Base-by-base conservation (phyloP, 2,329 filamentous ascomycete species). In the Polychaeton citri region DNA sequence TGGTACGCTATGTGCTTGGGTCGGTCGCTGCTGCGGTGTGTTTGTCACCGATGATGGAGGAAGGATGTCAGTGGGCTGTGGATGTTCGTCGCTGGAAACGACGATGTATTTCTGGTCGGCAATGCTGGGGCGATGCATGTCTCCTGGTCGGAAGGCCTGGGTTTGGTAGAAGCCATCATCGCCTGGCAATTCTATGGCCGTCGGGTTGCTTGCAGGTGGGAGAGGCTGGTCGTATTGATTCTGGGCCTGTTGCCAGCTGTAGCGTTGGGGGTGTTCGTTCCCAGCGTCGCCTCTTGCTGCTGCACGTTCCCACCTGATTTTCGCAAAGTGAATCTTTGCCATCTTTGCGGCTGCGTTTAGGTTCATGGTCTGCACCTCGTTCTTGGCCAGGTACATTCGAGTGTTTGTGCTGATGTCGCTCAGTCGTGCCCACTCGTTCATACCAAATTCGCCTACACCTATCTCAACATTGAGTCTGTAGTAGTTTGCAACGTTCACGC, bases 391-490 rank as follows among this genome's bases (percentile, higher is more conserved):
- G 54, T 96, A 98, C 43, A 80, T 75, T 46, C 83, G 74, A 0
- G 90, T 98, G 53, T 80, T 80, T 10, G 85, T 95, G 63, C 84
- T 94, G 61, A 98, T 96, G 35, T 95, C 88, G 18, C 83, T 80
- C n/a, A 96, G 65, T 3, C 87, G 76, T 50, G 84, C 75, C 90
- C 90, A 98, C 57, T 96, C 90, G 19, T 96, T 98, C 86, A 98
- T 96, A 35, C 83, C 88, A 56, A 95, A 96, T 54, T 96, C 90
- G 36, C 88, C 87, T 3, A 96, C 87, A 1, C 88, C 90, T 12
- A 94, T 79, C 54, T 96, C 87, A 28, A 96, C 90, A 45, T 98
- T 98, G n/a, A 96, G 67, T 6, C 90, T 81, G 57, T 86, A 93
- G 63, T 98, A 98, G 56, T 92, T 84, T 39, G 95, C 87, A 35